A percentile compares a stretch with the other conserved stretches of the same genome.
These are phyloP conservation scores for Dipodascus geniculatus DNA, from an alignment of 805 yeast species.

Conservation along the genomic window DNA sequence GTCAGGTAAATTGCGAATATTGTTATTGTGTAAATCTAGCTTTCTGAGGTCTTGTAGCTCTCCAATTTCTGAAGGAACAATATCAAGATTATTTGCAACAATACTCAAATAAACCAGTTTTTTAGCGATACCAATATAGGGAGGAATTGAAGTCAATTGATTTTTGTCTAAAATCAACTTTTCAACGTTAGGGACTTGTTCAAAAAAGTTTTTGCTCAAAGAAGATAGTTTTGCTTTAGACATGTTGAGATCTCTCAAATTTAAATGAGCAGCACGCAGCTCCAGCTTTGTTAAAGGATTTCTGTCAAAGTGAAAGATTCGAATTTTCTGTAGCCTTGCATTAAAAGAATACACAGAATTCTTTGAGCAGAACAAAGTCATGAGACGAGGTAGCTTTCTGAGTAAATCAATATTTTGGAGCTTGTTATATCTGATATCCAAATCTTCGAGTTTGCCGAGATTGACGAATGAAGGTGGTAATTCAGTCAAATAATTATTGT, in stretches of 20 bases:
- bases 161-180: conserved; percentile 69
- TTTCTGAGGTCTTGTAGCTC: conserved; percentile 44
- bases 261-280: conserved; percentile 40
- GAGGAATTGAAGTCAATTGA: conserved; percentile 67
- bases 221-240: conserved; percentile 75
- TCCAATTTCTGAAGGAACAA: conserved; percentile 57
- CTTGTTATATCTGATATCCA: conserved; percentile 66
- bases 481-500: conserved; percentile 52
- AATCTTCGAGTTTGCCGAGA: conserved; percentile 46
- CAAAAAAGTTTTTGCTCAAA: conserved; percentile 52
- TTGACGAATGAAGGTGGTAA: conserved; percentile 43
- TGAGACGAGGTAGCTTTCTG: conserved; percentile 47
- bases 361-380: conserved; percentile 62
- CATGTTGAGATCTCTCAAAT: conserved; percentile 61
- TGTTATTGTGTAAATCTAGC: conserved; percentile 77
- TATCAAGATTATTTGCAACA: conserved; percentile 61
- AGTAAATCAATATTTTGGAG: conserved; percentile 42
- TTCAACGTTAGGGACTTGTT: conserved; percentile 53
- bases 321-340: conserved; percentile 48
- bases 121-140: conserved; percentile 46
- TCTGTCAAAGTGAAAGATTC: conserved; percentile 61
- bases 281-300: conserved; percentile 71
- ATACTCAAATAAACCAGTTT: conserved; percentile 57
- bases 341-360: conserved; percentile 63
- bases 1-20: conserved; percentile 55